Percentiles rank a stretch among this genome's conserved stretches.
These are phyloP conservation scores for Phytophthora gonapodyides DNA, from an alignment of 352 stramenopile species.

Conservation along the genomic window DNA sequence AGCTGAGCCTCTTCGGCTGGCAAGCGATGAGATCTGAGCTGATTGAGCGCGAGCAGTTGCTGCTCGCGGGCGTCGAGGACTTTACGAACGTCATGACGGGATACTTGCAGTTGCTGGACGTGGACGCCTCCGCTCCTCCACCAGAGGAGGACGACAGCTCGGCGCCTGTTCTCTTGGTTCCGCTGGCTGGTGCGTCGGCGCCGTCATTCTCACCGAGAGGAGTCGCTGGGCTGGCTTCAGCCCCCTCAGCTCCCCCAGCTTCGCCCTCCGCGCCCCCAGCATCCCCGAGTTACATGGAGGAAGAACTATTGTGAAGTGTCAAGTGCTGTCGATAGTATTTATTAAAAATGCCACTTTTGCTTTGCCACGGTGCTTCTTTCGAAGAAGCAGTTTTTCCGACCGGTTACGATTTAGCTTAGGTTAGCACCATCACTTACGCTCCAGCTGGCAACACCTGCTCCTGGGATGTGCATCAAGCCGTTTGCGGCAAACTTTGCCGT, in stretches of 20 bases:
- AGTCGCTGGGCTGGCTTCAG: conserved; percentile 8
- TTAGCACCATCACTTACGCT: no score
- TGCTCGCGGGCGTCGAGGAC: conserved; percentile 45
- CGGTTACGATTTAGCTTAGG: no score
- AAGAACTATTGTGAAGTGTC: conserved; percentile 34
- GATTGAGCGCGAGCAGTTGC: conserved; percentile 53
- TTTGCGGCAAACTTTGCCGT: neutral
- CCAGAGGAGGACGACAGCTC: conserved; percentile 39
- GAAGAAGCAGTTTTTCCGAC: no score
- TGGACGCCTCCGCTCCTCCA: conserved; percentile 39
- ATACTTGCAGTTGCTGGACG: conserved; percentile 64
- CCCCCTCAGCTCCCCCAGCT: conserved; percentile 22
- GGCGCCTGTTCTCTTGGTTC: conserved; percentile 35
- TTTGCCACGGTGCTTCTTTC: no score
- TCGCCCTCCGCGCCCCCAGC: conserved; percentile 23
- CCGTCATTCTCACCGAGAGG: conserved; percentile 35
- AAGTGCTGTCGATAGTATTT: conserved; percentile 41
- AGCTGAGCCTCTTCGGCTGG: conserved; percentile 60
- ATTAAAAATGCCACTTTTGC: conserved; percentile 25
- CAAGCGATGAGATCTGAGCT: conserved; percentile 52
- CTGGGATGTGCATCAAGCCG: conserved; percentile 25
- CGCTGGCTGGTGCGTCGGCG: conserved; percentile 43
- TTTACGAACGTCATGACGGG: conserved; percentile 45
- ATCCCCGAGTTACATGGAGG: conserved; percentile 21
- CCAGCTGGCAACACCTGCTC: conserved; percentile 15